A percentile compares a stretch with the other conserved stretches of the same genome.
Conservation (phyloP, 768 basidiomycete species). For the Lactarius deliciosus region DNA sequence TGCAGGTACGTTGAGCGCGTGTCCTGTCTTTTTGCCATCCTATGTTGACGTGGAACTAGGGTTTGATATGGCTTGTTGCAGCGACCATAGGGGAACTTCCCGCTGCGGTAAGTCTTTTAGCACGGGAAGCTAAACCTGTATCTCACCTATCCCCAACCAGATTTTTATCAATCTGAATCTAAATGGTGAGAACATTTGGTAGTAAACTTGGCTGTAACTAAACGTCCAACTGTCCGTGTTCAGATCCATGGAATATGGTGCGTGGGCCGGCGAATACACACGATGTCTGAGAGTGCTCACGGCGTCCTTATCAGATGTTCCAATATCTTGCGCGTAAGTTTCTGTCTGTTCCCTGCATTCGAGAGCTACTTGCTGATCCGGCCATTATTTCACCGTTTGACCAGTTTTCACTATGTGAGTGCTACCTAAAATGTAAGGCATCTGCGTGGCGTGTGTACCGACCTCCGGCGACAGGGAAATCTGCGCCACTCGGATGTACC, state of each 20-base stretch:
- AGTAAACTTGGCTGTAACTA: neutral
- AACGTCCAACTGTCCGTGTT: neutral
- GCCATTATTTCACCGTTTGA: too few species aligned
- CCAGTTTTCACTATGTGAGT: conserved; percentile 14
- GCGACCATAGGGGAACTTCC: conserved; percentile 14
- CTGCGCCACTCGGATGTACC: conserved; percentile 22
- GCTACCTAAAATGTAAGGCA: neutral
- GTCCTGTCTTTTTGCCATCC: neutral
- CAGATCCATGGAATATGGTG: conserved; percentile 18
- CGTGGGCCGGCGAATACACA: neutral
- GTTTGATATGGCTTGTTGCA: conserved; percentile 14
- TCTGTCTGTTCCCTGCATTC: too few species aligned
- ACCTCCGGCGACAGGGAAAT: conserved; percentile 1
- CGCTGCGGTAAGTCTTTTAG: neutral
- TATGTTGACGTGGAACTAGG: conserved; percentile 9
- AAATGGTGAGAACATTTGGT: conserved; percentile 11
- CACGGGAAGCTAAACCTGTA: neutral
- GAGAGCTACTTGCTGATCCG: conserved; percentile 3
- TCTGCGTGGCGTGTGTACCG: neutral
- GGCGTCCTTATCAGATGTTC: conserved; percentile 15
- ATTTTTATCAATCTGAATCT: conserved; percentile 21
- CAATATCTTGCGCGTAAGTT: conserved; percentile 14
- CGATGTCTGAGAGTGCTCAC: neutral
- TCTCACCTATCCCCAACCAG: conserved; percentile 1
- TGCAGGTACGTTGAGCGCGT: conserved; percentile 8